Conservation (phyloP, 176 grass and related monocot species). For the Zea mays region Zm-B73-REFERENCE-NAM-5.0 NC_050103.1:121149501-121150000, state of each 20-base stretch:
- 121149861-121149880: too few species aligned
- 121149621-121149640: constrained; percentile 35
- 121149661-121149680: too few species aligned
- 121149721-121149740: constrained; percentile 10
- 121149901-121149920: too few species aligned
- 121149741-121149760: not conserved
- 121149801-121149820: not conserved
- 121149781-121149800: constrained; percentile 7
- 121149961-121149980: too few species aligned
- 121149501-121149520: constrained; percentile 26
- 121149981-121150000: too few species aligned
- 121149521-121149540: constrained; percentile 33
- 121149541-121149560: constrained; percentile 43
- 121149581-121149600: constrained; percentile 39
- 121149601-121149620: constrained; percentile 44
- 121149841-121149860: too few species aligned
- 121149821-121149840: too few species aligned
- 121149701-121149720: constrained; percentile 28
- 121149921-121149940: too few species aligned
- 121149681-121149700: not conserved
- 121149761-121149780: not conserved
- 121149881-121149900: too few species aligned
- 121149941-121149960: too few species aligned
- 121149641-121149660: constrained; percentile 6
- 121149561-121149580: constrained; percentile 30